These are phyloP conservation scores for Sisymbrium altissimum DNA, from an alignment of 345 rosid genomes.

Conservation along the genomic window DNA sequence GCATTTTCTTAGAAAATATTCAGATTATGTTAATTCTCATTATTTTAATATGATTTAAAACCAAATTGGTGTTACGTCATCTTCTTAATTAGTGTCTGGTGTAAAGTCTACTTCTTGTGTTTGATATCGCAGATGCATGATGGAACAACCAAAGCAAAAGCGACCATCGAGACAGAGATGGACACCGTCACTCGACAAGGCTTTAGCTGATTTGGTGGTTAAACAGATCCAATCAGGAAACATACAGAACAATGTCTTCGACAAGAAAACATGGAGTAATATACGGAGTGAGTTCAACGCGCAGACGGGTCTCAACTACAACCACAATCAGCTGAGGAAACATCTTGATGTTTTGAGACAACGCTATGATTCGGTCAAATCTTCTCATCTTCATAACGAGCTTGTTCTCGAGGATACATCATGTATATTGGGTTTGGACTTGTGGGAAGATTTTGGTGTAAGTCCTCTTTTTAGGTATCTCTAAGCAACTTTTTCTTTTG, in stretches of 20 bases:
- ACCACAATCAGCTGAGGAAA: conserved; percentile 74
- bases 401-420: conserved; percentile 53
- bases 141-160: conserved; percentile 67
- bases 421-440: conserved; percentile 56
- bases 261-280: conserved; percentile 68
- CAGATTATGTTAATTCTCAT: too few relatives aligned
- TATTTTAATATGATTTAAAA: too few relatives aligned
- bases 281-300: conserved; percentile 65
- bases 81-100: background rate
- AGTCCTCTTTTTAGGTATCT: too few relatives aligned
- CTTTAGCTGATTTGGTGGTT: conserved; percentile 73
- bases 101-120: too few relatives aligned
- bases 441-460: conserved; percentile 83
- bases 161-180: conserved; percentile 64
- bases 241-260: conserved; percentile 64
- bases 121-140: conserved; percentile 24
- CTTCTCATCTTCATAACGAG: conserved; percentile 53
- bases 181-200: conserved; percentile 60
- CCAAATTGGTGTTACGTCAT: too few relatives aligned
- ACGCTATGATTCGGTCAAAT: conserved; percentile 56
- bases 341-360: conserved; percentile 74
- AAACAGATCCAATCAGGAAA: conserved; percentile 67
- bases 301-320: conserved; percentile 62
- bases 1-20: too few relatives aligned
- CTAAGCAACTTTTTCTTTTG: too few relatives aligned